Evolutionary conservation across 2,329 filamentous ascomycete genomes (phyloP).

Genomic region (Didymella pinodella): DNA sequence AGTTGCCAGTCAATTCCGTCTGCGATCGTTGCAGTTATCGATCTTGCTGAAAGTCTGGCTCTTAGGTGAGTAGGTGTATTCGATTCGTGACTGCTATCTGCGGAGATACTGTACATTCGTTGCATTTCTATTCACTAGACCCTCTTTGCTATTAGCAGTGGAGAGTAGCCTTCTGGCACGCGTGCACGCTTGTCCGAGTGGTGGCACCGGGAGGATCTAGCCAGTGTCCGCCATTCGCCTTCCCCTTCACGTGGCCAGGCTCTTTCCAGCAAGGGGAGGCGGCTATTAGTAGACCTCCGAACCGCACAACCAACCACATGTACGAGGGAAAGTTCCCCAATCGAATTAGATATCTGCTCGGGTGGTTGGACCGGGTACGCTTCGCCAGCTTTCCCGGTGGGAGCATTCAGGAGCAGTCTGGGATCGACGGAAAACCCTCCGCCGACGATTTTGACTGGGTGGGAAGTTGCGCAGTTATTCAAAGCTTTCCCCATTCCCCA

Average conservation of each 20-base stretch:
- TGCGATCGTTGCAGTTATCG: background rate
- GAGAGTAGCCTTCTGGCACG: background rate
- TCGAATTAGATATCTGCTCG: constrained; percentile 4
- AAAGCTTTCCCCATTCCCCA: background rate
- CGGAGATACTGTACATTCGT: background rate
- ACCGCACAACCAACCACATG: background rate
- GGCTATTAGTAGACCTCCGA: background rate
- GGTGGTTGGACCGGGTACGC: background rate
- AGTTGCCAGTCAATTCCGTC: background rate
- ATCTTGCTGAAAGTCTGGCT: background rate
- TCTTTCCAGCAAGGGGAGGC: background rate
- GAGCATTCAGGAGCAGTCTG: background rate
- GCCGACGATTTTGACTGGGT: background rate
- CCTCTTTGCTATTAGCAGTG: background rate
- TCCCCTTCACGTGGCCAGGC: background rate
- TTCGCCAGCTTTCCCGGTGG: background rate
- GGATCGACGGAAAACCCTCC: background rate
- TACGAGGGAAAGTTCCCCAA: background rate
- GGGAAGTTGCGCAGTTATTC: background rate
- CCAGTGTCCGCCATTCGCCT: background rate
- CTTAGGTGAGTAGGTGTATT: background rate
- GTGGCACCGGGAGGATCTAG: background rate
- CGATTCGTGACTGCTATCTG: background rate
- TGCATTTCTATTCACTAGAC: background rate
- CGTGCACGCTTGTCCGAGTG: background rate